These are phyloP conservation scores for Wickerhamomyces tratensis DNA, from an alignment of 805 yeast species.

Conservation along the genomic window DNA sequence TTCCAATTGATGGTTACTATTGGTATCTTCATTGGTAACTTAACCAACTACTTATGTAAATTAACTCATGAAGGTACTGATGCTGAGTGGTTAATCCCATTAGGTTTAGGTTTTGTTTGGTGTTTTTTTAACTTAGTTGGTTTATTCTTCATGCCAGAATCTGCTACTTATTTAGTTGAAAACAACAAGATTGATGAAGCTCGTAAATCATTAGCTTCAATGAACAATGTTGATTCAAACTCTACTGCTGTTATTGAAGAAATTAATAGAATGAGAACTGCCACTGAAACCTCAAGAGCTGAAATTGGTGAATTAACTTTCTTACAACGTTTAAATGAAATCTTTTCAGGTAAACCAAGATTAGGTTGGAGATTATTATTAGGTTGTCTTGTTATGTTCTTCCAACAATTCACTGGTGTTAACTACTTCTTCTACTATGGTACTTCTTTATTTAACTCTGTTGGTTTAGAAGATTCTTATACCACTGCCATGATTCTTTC, in stretches of 20 bases:
- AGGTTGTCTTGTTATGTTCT: constrained; percentile 50
- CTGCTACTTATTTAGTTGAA: constrained; percentile 53
- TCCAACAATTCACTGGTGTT: constrained; percentile 55
- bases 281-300: constrained; percentile 40
- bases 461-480: constrained; percentile 47
- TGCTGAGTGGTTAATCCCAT: constrained; percentile 62
- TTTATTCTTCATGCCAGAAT: constrained; percentile 55
- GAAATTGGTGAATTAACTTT: constrained; percentile 41
- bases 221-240: constrained; percentile 39
- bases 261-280: constrained; percentile 34
- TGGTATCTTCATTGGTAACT: constrained; percentile 66
- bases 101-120: constrained; percentile 39
- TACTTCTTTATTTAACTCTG: constrained; percentile 49
- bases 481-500: constrained; percentile 52
- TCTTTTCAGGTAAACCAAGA: constrained; percentile 54
- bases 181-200: constrained; percentile 43
- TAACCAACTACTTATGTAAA: constrained; percentile 55
- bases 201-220: constrained; percentile 36
- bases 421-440: constrained; percentile 63
- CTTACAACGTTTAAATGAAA: constrained; percentile 22
- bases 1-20: constrained; percentile 63
- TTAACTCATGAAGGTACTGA: constrained; percentile 27
- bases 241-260: constrained; percentile 39
- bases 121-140: constrained; percentile 28
- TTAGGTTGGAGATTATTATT: constrained; percentile 36